Base-by-base conservation (phyloP, 768 basidiomycete species). In the Lactarius indigo region DNA sequence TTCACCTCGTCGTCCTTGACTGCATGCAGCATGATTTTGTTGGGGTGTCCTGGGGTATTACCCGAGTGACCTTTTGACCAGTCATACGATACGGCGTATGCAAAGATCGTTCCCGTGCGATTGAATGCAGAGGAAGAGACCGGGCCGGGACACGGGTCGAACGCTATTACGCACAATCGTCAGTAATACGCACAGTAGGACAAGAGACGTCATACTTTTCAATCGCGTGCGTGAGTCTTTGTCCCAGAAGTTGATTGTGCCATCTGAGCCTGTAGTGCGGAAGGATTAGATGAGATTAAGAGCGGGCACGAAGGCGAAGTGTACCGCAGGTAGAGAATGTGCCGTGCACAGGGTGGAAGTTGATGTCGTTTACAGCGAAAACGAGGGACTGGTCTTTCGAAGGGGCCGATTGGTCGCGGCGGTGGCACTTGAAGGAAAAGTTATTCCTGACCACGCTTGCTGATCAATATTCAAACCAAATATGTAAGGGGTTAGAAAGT, bases 1-100 rank as follows among this genome's bases (percentile, higher is more conserved):
- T 85, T 91, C 63, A 93, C 89, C 76, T 94, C 92, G 26, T 94
- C 92, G 59, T 94, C 91, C 76, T 92, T 92, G 80, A 89, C 90
- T 26, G 87, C 86, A 73, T 93, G 91, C 71, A 94, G 73, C 86
- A 91, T 89, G 71, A 94, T 76, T 76, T 94, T 92, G 79, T 92
- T 93, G 20, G 88, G 85, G 67, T 83, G 80, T 9, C 80, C 79
- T 2, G 84, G 81, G 5, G 89, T 89, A 83, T 90, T 92, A 26
- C 94, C 94, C 15, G 87, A 86, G 75, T 94, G 91, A 9, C 94
- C 93, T 74, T 94, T 94, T 18, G 89, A 91, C 94, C 94, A 96
- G 73, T 96, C 94, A 70, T 96, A 96, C 15, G 93, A 94, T 28
- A 96, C 78, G 1, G 94, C 90, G 71, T 97, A 97, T 0, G 94